Evolutionary conservation across 345 rosid genomes (phyloP).

Genomic region (Murraya paniculata): DNA sequence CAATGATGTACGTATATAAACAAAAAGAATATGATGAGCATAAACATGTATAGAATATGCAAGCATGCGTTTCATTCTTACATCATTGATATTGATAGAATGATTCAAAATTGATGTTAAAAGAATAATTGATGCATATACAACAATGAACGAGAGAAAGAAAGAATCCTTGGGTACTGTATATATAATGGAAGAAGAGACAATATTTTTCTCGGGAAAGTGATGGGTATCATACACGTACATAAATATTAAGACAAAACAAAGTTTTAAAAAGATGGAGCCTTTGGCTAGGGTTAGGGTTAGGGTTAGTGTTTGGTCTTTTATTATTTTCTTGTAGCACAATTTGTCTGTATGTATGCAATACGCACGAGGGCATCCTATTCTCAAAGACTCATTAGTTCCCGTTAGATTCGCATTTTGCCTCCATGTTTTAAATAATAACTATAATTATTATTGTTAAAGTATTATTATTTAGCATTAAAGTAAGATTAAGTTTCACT

Average conservation of each 20-base stretch:
- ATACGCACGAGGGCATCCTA: slow-evolving; percentile 31
- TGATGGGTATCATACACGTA: background rate
- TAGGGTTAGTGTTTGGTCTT: background rate
- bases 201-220: slow-evolving; percentile 9
- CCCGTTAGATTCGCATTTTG: slow-evolving; percentile 24
- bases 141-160: background rate
- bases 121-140: background rate
- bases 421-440: background rate
- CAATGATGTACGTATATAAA: background rate
- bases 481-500: background rate
- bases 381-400: background rate
- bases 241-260: background rate
- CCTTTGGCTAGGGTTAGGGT: background rate
- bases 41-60: background rate
- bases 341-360: slow-evolving; percentile 18
- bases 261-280: background rate
- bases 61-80: slow-evolving; percentile 20
- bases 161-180: background rate
- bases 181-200: background rate
- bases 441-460: background rate
- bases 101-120: background rate
- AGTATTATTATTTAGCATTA: background rate
- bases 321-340: background rate
- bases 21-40: background rate
- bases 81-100: slow-evolving; percentile 18